Evolutionary conservation across 352 stramenopile species (phyloP).

Genomic region (Pythium aquatile): DNA sequence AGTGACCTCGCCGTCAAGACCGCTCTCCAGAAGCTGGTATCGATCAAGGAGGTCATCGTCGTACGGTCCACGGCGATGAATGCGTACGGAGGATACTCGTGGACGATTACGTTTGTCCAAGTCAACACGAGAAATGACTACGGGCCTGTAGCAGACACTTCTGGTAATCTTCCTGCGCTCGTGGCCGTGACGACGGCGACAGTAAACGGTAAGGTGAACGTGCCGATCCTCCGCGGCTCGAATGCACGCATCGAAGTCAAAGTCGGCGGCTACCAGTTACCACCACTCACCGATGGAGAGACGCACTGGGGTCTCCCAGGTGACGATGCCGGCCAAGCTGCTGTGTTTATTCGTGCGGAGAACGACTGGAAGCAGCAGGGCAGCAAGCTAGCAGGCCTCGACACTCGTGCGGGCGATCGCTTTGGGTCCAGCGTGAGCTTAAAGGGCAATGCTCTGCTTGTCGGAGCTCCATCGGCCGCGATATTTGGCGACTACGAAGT

Average conservation of each 20-base stretch:
- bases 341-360: conserved; percentile 64
- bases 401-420: conserved; percentile 62
- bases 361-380: conserved; percentile 80
- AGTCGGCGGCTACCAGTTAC: conserved; percentile 48
- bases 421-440: conserved; percentile 79
- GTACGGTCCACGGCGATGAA: conserved; percentile 69
- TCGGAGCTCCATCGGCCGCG: conserved; percentile 62
- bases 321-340: conserved; percentile 50
- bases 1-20: conserved; percentile 52
- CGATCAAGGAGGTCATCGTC: conserved; percentile 64
- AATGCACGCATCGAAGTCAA: conserved; percentile 53
- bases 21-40: conserved; percentile 69
- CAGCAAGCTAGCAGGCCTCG: conserved; percentile 42
- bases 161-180: conserved; percentile 66
- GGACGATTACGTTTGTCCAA: conserved; percentile 79
- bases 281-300: conserved; percentile 29
- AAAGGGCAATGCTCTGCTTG: conserved; percentile 43
- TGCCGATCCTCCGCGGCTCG: conserved; percentile 45
- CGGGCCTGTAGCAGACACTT: conserved; percentile 60
- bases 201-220: conserved; percentile 26
- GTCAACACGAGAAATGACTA: conserved; percentile 80
- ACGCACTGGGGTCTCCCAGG: conserved; percentile 61
- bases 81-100: conserved; percentile 73
- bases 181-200: conserved; percentile 38
- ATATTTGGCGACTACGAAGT: conserved; percentile 74